phyloP scores from a whole-genome alignment of 2,329 filamentous ascomycete genomes.

The Thelonectria olida region DNA sequence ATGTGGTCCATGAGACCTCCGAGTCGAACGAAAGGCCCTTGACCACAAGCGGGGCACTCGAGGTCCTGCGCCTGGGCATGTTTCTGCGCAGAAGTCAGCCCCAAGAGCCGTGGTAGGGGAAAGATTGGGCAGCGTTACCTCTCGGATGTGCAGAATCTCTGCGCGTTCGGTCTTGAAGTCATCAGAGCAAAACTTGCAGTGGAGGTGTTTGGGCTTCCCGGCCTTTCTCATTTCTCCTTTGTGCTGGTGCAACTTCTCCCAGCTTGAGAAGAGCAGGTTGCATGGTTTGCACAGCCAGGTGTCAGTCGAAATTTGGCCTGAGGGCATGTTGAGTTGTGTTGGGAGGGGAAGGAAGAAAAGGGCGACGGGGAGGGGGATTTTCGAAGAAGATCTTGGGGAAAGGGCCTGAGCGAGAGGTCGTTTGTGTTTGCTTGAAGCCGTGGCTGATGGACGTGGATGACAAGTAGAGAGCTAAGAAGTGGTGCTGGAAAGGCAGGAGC shows the following conservation, averaged over 20 bases:
- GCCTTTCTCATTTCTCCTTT: constrained; percentile 40
- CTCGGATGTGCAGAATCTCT: constrained; percentile 46
- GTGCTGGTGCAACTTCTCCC: constrained; percentile 40
- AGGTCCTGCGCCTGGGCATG: constrained; percentile 54
- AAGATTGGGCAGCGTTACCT: constrained; percentile 37
- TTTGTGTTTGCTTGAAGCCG: no score
- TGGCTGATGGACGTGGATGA: no score
- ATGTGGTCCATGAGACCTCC: constrained; percentile 55
- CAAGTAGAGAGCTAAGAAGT: no score
- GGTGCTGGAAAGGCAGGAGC: no score
- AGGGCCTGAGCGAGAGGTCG: neutral
- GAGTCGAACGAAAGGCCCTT: constrained; percentile 47
- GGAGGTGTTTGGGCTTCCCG: constrained; percentile 42
- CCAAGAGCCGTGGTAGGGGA: neutral
- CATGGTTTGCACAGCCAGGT: constrained; percentile 44
- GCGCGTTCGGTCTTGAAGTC: constrained; percentile 47
- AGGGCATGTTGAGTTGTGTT: constrained; percentile 26
- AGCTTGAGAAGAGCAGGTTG: constrained; percentile 36
- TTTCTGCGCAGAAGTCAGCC: constrained; percentile 38
- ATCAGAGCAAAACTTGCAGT: constrained; percentile 50
- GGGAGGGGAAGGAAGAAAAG: no score
- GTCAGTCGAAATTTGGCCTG: constrained; percentile 14
- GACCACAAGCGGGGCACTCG: constrained; percentile 56
- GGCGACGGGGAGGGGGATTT: no score
- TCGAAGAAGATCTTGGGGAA: neutral